Evolutionary conservation across 805 yeast genomes (phyloP).

Genomic region (Spencermartinsiella europaea): DNA sequence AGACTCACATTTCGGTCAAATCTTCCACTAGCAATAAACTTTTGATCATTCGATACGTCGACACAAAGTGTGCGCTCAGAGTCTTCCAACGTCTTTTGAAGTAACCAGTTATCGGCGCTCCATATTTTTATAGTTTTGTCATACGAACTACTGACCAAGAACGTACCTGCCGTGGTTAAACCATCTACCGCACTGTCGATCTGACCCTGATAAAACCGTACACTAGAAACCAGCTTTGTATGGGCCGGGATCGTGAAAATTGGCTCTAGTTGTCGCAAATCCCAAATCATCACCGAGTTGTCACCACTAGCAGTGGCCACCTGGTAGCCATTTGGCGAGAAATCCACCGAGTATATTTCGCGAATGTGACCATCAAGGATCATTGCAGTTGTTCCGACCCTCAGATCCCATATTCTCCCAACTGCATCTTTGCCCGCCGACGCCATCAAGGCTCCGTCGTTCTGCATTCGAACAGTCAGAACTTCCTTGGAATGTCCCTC

Average conservation of each 20-base stretch:
- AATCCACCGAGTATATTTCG: conserved; percentile 65
- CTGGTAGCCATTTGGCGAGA: conserved; percentile 71
- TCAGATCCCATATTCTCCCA: conserved; percentile 76
- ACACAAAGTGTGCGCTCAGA: conserved; percentile 69
- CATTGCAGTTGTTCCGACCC: conserved; percentile 65
- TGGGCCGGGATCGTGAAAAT: conserved; percentile 64
- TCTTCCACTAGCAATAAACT: conserved; percentile 55
- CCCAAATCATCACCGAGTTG: conserved; percentile 79
- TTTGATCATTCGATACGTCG: conserved; percentile 45
- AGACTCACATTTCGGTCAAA: conserved; percentile 80
- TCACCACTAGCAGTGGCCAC: conserved; percentile 84
- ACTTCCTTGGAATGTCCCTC: conserved; percentile 84
- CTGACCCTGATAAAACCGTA: conserved; percentile 43
- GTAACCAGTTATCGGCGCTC: conserved; percentile 68
- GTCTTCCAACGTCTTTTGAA: conserved; percentile 47
- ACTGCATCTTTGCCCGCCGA: conserved; percentile 76
- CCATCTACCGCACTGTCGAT: conserved; percentile 27
- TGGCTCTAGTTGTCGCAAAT: conserved; percentile 51
- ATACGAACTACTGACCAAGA: conserved; percentile 59
- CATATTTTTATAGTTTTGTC: conserved; percentile 63
- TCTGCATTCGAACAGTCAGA: conserved; percentile 54
- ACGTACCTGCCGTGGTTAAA: conserved; percentile 38
- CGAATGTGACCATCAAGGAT: conserved; percentile 62
- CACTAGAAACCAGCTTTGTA: conserved; percentile 60
- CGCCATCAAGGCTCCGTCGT: conserved; percentile 69